Base-by-base conservation (phyloP, 2,329 filamentous ascomycete genomes). In the Arthroderma sp. region DNA sequence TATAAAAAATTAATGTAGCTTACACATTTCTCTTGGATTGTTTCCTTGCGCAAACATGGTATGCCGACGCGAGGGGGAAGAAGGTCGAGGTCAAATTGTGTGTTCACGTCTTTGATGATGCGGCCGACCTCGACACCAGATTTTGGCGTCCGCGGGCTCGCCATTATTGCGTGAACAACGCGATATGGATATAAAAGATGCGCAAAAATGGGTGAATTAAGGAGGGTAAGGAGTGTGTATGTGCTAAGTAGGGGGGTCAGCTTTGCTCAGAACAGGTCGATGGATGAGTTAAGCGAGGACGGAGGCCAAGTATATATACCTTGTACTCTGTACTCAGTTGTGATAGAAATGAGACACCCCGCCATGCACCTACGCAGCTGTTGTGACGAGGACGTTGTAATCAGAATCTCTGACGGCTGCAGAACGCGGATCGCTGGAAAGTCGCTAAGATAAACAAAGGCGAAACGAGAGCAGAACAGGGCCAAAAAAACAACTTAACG, bases 91-190 rank as follows among this genome's bases (percentile, higher is more conserved):
- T 63, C 64, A 60, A 67, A 75, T 33, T 63, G 59, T 2, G 63
- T 55, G 60, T 73, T 75, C 39, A 75, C 62, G 2, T 55, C 31
- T 28, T 68, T 60, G 51, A 74, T 66, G 8, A 68, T 58, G 7
- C 63, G 54, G 17, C 63, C 56, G 41, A 70, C 61, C 35, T 64
- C 62, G 33, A 61, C 47, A n/a, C 64, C 64, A 37, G 57, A 64
- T 33, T 59, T 64, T 8, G 4, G 11, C 2, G 9, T 33, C n/a
- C 25, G 19, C 9, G 21, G 47, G 15, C 28, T 33, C n/a, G 15
- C 25, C 47, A 51, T 51, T 51, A 25, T 51, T 13, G 47, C 25
- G 33, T 17, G 25, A 17, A 33, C 44, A n/a, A 9, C 2, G 11
- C 13, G 7, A 31, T 28, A 19, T 43, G 15, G 15, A 51, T 38